These are phyloP conservation scores for Colletotrichum chlorophyti DNA, from an alignment of 2,329 filamentous ascomycete species.

Conservation along the genomic window DNA sequence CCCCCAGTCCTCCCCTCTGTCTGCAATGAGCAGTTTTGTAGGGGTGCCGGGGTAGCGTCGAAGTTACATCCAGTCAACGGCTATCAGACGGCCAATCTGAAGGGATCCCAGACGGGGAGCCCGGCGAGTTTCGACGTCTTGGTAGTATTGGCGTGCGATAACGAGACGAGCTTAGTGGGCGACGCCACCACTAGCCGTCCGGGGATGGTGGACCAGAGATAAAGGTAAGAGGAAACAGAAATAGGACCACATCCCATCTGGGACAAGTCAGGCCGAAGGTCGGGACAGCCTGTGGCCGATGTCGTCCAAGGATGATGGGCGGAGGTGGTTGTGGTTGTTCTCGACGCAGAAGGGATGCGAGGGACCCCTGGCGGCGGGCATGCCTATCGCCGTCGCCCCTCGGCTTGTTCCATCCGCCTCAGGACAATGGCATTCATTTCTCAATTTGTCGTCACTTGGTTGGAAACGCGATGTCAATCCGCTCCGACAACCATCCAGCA, in stretches of 20 bases:
- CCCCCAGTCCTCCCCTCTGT: not conserved
- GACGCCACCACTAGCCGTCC: slow-evolving; percentile 24
- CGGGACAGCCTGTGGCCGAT: not conserved
- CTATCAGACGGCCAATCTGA: slow-evolving; percentile 1
- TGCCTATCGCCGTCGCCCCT: slow-evolving; percentile 2
- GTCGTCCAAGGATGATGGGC: not conserved
- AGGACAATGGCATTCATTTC: not conserved
- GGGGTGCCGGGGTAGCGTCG: slow-evolving; percentile 5
- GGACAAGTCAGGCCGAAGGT: slow-evolving; percentile 19
- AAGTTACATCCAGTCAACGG: slow-evolving; percentile 6
- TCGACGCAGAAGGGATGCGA: slow-evolving; percentile 25
- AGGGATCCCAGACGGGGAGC: slow-evolving; percentile 13
- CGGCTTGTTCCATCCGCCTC: slow-evolving; percentile 25
- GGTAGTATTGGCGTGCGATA: slow-evolving; percentile 24
- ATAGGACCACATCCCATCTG: slow-evolving; percentile 12
- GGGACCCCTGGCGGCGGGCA: slow-evolving; percentile 15
- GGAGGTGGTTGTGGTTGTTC: not conserved
- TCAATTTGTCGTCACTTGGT: not conserved
- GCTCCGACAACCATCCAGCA: not conserved
- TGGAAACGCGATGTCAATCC: not conserved
- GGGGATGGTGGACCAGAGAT: slow-evolving; percentile 24
- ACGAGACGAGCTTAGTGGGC: slow-evolving; percentile 24
- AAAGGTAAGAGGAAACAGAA: slow-evolving; percentile 26
- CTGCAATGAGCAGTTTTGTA: not conserved
- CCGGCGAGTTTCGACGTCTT: slow-evolving; percentile 22